These are phyloP conservation scores for Diutina ranongensis DNA, from an alignment of 1,139 yeast species.

Conservation along the genomic window DNA sequence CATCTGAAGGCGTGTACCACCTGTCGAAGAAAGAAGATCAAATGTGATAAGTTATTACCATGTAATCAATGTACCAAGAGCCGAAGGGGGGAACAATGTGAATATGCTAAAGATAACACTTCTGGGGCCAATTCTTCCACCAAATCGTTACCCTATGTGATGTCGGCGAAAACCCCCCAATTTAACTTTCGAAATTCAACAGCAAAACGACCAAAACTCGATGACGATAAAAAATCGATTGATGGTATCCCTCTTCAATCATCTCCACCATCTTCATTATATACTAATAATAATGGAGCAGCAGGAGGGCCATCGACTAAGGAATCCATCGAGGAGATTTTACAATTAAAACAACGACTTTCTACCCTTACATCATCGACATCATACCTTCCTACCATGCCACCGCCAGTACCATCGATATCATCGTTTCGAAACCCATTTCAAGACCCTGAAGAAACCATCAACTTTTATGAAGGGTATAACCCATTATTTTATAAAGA, in stretches of 20 bases:
- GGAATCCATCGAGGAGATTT: neutral
- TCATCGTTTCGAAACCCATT: neutral
- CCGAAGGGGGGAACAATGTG: neutral
- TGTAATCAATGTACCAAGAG: slow-evolving; percentile 1
- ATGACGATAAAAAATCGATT: neutral
- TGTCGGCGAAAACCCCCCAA: slow-evolving; percentile 1
- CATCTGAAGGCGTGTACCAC: neutral
- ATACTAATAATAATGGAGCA: neutral
- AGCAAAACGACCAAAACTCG: neutral
- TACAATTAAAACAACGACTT: neutral
- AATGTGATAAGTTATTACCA: neutral
- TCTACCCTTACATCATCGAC: neutral
- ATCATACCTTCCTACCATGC: neutral
- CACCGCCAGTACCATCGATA: neutral
- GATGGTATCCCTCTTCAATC: neutral
- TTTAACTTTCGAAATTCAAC: neutral
- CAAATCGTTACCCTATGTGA: neutral
- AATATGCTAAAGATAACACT: neutral
- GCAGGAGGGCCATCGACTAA: neutral
- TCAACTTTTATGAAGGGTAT: slow-evolving; percentile 33
- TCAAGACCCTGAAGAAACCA: slow-evolving; percentile 18
- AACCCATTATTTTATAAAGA: slow-evolving; percentile 28
- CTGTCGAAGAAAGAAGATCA: slow-evolving; percentile 3
- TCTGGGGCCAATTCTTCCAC: neutral
- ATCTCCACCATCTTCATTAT: neutral